Evolutionary conservation across 2,329 filamentous ascomycete species (phyloP).

Genomic region (Diaporthe helianthi): DNA sequence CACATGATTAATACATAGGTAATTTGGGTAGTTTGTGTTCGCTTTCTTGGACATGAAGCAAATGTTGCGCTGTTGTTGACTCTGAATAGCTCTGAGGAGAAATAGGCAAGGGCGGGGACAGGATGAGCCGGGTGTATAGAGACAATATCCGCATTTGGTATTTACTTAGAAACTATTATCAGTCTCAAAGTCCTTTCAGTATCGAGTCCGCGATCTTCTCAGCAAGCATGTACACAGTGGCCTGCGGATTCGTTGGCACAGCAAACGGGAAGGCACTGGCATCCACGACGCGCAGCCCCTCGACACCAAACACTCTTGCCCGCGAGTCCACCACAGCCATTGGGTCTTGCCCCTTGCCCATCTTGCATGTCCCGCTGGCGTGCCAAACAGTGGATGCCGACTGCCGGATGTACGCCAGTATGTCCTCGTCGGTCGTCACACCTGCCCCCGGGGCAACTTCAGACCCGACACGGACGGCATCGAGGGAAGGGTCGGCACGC

Average conservation of each 20-base stretch:
- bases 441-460: conserved; percentile 47
- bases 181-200: conserved; percentile 25
- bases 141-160: too few relatives aligned
- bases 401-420: conserved; percentile 37
- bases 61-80: neutral
- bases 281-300: conserved; percentile 54
- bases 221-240: conserved; percentile 58
- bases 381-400: conserved; percentile 42
- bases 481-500: conserved; percentile 35
- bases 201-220: conserved; percentile 50
- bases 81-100: neutral
- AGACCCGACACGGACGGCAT: conserved; percentile 36
- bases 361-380: conserved; percentile 51
- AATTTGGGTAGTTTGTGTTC: fast-evolving
- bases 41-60: neutral
- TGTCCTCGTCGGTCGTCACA: conserved; percentile 38
- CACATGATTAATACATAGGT: neutral
- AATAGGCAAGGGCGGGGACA: neutral
- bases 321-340: conserved; percentile 52
- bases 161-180: too few relatives aligned
- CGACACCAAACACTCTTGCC: conserved; percentile 55
- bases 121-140: neutral
- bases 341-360: conserved; percentile 46
- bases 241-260: conserved; percentile 55
- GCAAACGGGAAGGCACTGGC: conserved; percentile 56